Base-by-base conservation (phyloP, 2,329 filamentous ascomycete genomes). In the Aspergillus candidus region DNA sequence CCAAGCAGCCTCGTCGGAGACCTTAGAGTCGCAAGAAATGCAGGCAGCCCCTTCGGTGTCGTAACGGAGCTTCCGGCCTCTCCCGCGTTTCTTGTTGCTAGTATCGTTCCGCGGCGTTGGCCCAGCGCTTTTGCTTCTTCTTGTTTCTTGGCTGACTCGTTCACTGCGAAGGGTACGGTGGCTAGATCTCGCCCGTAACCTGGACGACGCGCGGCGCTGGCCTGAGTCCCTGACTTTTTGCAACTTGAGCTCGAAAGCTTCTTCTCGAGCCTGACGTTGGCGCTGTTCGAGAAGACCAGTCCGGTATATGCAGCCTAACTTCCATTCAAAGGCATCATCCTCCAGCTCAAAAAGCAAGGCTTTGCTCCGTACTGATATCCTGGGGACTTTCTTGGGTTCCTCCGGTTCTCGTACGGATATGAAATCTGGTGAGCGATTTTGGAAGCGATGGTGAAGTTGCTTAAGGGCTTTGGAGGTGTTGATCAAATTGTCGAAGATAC, bases 311-410 rank as follows among this genome's bases (percentile, higher is more conserved):
- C 89, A 83, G 12, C 90, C 88, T 8, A 98, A 73, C 62, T 96
- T 97, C 87, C 90, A 98, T 64, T 98, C 93, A 58, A 98, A 98
- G 0, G 88, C 84, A 39, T 93, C 91, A 62, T 98, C 93, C 67
- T 98, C 93, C 31, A 98, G 75, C 60, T 97, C 91, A 47, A 98
- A 91, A 2, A 95, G 70, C 17, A 98, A 74, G 4, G 86, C 86
- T 56, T 86, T 86, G 43, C 84, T 85, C 40, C 89, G 81, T 8
- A 98, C 54, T 0, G 89, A 91, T 15, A 98, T 73, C 59, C 87
- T 91, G 1, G 93, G 93, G 0, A 98, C 82, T 36, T 80, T 74
- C 63, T 94, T 97, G 0, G 94, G 88, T 0, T 78, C 83, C 65
- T 95, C 88, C 0, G 93, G 88, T 8, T 78, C 77, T 66, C 95